Base-by-base conservation (phyloP, 2,329 filamentous ascomycete species). In the Dothideomycetes sp. region DNA sequence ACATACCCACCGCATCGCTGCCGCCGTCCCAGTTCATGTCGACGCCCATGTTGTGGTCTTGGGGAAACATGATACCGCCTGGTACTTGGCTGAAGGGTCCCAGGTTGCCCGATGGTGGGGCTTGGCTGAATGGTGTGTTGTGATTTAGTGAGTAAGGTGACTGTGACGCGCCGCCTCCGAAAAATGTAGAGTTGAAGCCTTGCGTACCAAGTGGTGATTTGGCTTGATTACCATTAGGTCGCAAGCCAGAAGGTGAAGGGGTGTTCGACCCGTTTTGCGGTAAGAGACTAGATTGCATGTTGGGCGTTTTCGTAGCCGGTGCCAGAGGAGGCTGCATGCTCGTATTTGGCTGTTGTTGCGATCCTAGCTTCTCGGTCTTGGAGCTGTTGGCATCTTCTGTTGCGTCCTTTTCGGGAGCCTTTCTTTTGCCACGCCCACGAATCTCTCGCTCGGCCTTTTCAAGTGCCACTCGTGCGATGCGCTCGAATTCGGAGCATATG, bases 401-500 rank as follows among this genome's bases (percentile, higher is more conserved):
- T 3, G 35, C 4, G 12, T 68, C 65, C 15, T 51, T 44, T 15
- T 81, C 78, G 33, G 76, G 68, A 45, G 73, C 78, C 70, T 94
- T 95, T 45, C 89, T 77, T 68, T 96, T 96, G 42, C 85, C 77
- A 43, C 84, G 77, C 4, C 77, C 79, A 18, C 80, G 73, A 27
- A 83, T 76, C 37, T 96, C 89, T 53, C 82, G 86, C 55, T 96
- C 89, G 1, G 85, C 77, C 58, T 88, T 94, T 44, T 96, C 89
- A 34, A 96, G 79, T 7, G 94, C 86, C 3, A 87, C 78, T 54
- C 81, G 85, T 27, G 87, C 87, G 47, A 98, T 95, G 43, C 91
- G 79, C 59, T 94, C 88, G 51, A 98, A 98, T 54, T 98, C 91
- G n/a, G 84, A 77, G 59, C 89, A 96, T 1, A 96, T 81, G 17